Conservation (phyloP, 2,329 filamentous ascomycete species). For the Gnomoniopsis sp. region DNA sequence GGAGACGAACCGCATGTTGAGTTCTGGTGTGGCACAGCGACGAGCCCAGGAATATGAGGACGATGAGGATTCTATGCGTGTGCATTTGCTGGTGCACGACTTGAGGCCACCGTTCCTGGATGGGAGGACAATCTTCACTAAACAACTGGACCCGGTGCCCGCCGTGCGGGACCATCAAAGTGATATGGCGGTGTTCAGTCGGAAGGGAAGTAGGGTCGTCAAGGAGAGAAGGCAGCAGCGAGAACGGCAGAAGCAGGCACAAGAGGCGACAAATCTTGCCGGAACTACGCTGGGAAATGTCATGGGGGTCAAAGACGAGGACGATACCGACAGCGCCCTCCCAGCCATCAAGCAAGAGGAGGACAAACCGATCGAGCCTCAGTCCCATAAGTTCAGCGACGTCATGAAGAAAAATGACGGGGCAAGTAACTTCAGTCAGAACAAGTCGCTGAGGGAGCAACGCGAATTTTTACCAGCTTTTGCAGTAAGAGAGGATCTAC, state of each 20-base stretch:
- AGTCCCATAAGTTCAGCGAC: constrained; percentile 74
- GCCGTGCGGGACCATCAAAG: constrained; percentile 92
- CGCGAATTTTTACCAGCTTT: constrained; percentile 93
- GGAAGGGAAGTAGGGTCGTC: constrained; percentile 91
- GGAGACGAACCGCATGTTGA: constrained; percentile 98
- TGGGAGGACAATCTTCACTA: constrained; percentile 93
- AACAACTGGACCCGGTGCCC: constrained; percentile 91
- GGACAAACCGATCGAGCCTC: constrained; percentile 25
- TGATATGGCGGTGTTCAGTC: constrained; percentile 97
- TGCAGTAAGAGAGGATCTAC: constrained; percentile 87
- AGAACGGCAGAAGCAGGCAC: constrained; percentile 89
- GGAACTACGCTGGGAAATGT: constrained; percentile 91
- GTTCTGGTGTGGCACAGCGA: constrained; percentile 89
- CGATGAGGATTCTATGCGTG: constrained; percentile 83
- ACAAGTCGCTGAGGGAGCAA: constrained; percentile 85
- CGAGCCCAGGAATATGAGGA: constrained; percentile 79
- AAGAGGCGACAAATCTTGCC: constrained; percentile 88
- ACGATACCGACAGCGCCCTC: constrained; percentile 86
- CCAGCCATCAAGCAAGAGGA: constrained; percentile 72
- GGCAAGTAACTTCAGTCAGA: constrained; percentile 89
- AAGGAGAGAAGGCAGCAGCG: constrained; percentile 87
- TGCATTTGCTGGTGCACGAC: constrained; percentile 91
- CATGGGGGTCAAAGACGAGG: constrained; percentile 92
- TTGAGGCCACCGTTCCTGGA: constrained; percentile 92
- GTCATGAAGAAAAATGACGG: constrained; percentile 86